These are phyloP conservation scores for Phaeosphaeria sp. DNA, from an alignment of 2,329 filamentous ascomycete genomes.

Conservation along the genomic window DNA sequence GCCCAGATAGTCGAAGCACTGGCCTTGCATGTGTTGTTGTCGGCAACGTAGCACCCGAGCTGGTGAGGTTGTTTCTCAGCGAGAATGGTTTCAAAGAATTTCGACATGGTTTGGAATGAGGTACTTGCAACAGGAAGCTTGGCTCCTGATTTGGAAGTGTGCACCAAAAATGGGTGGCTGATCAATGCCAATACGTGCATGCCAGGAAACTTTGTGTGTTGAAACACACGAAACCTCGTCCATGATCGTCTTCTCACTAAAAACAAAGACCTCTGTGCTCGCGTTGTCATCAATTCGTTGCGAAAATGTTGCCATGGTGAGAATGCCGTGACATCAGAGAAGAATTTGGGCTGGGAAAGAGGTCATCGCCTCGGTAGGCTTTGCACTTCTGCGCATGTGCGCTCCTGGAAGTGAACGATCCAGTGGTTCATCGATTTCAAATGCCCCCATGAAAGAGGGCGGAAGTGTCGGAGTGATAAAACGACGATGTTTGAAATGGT, in stretches of 20 bases:
- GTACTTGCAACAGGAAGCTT: slow-evolving; percentile 28
- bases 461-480: slow-evolving; percentile 22
- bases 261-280: too few relatives aligned
- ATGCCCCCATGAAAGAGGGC: not conserved
- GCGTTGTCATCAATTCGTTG: not conserved
- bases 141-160: slow-evolving; percentile 16
- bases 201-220: not conserved
- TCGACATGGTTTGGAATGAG: slow-evolving; percentile 33
- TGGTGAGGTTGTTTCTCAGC: slow-evolving; percentile 28
- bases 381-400: not conserved
- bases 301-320: not conserved
- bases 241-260: too few relatives aligned
- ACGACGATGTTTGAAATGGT: slow-evolving; percentile 36
- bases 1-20: slow-evolving; percentile 15
- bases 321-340: not conserved
- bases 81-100: slow-evolving; percentile 35
- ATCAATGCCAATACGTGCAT: not conserved
- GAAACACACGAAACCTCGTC: not conserved
- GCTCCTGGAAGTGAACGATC: not conserved
- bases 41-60: slow-evolving; percentile 31
- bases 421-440: not conserved
- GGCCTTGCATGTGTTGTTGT: slow-evolving; percentile 24
- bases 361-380: not conserved
- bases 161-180: not conserved
- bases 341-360: not conserved